Evolutionary conservation across 106 monocot species (phyloP).

Genomic region (Acanthochlamys bracteata): DNA sequence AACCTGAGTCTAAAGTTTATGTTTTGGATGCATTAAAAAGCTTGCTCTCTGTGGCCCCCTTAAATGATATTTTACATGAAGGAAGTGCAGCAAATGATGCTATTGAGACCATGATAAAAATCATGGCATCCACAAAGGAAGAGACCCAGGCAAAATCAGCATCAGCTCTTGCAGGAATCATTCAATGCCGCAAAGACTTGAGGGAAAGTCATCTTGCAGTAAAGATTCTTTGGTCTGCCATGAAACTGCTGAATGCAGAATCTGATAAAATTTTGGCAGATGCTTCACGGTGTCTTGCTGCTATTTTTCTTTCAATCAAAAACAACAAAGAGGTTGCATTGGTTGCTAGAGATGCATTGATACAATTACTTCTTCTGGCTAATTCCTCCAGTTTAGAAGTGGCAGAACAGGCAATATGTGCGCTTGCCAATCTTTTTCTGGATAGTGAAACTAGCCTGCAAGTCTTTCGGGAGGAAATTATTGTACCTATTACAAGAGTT

Average conservation of each 20-base stretch:
- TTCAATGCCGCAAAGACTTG: conserved; percentile 82
- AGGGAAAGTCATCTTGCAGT: conserved; percentile 87
- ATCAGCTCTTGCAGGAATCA: conserved; percentile 73
- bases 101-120: conserved; percentile 92
- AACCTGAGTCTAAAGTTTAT: conserved; percentile 91
- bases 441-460: conserved; percentile 60
- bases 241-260: conserved; percentile 65
- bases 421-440: conserved; percentile 87
- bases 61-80: conserved; percentile 86
- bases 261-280: conserved; percentile 56
- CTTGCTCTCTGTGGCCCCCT: conserved; percentile 72
- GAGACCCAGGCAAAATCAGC: conserved; percentile 95
- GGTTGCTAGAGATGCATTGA: conserved; percentile 48
- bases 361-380: conserved; percentile 49
- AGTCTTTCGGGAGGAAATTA: conserved; percentile 57
- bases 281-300: conserved; percentile 66
- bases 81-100: conserved; percentile 98
- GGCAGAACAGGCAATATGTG: conserved; percentile 80
- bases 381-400: conserved; percentile 72
- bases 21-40: conserved; percentile 86
- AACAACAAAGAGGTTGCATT: conserved; percentile 79
- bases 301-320: conserved; percentile 90
- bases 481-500: conserved; percentile 67
- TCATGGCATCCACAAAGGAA: conserved; percentile 52
- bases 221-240: conserved; percentile 48